Base-by-base conservation (phyloP, 768 basidiomycete genomes). In the Candolleomyces aberdarensis region DNA sequence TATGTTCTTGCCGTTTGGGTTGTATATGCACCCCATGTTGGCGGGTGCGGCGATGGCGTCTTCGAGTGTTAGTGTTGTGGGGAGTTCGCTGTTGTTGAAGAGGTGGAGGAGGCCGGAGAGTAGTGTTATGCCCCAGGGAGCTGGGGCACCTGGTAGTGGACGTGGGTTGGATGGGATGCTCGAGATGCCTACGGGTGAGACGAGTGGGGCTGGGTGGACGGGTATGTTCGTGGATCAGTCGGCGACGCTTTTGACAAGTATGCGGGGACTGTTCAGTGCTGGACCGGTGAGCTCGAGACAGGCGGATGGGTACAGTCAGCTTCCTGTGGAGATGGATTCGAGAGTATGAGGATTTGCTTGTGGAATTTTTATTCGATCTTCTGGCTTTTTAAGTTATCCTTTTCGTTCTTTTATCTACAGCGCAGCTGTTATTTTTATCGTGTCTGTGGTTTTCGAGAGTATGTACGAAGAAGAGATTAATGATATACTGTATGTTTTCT, bases 11-110 rank as follows among this genome's bases (percentile, higher is more conserved):
- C 97, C 97, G 0, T 83, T 94, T 71, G 94, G 94, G 14, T 65
- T 96, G 31, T 93, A 95, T 72, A 86, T 98, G 71, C 97, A 95
- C 67, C 97, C 97, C 9, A 98, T 98, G 96, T 86, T 95, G 77
- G 94, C 97, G 0, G 96, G 94, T n/a, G 94, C 89, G 3, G 96
- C 96, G 29, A 99, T 99, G 97, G 97, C 97, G 26, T 95, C 94
- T 73, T 96, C 93, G 39, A 93, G 90, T 66, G 96, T 98, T 41
- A 95, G 92, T 65, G 97, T 99, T 56, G 96, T 99, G 15, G 86
- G 85, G 29, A 94, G 92, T 62, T 95, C 92, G 61, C 76, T 98
- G 70, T 85, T 91, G 50, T 80, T 99, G 63, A 89, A 83, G 69
- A 86, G 88, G 83, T 96, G 94, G 94, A 81, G 75, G 53, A 79